A percentile compares a stretch with the other conserved stretches of the same genome.
Evolutionary conservation across 495 filamentous ascomycete genomes (phyloP).

Genomic region (Lasiosphaeris hirsuta): DNA sequence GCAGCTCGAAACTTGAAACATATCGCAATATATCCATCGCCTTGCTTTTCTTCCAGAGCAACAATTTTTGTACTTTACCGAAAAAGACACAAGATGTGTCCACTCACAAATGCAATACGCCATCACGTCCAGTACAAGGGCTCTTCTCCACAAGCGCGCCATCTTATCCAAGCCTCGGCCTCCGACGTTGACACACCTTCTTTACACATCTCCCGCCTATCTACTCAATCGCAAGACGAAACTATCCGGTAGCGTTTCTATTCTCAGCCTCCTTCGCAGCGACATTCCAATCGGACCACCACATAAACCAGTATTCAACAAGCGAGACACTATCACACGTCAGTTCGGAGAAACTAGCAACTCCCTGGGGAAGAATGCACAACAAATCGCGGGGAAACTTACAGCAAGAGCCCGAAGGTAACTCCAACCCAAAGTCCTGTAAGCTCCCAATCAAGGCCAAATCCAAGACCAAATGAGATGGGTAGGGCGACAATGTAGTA

Average conservation of each 20-base stretch:
- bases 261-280: slow-evolving; percentile 69
- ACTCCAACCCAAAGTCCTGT: slow-evolving; percentile 81
- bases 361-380: not conserved
- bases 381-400: slow-evolving; percentile 21
- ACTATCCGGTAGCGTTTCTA: slow-evolving; percentile 60
- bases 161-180: no score
- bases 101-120: no score
- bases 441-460: slow-evolving; percentile 68
- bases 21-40: no score
- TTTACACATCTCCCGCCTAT: no score
- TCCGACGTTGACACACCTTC: no score
- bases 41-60: no score
- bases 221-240: no score
- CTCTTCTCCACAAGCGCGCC: no score
- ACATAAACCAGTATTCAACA: slow-evolving; percentile 66
- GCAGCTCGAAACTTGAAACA: no score
- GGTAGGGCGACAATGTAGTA: slow-evolving; percentile 88
- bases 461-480: slow-evolving; percentile 71
- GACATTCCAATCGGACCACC: slow-evolving; percentile 64
- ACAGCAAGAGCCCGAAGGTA: slow-evolving; percentile 62
- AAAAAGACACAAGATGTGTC: no score
- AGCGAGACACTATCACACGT: slow-evolving; percentile 48
- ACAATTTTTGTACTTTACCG: no score
- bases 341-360: not conserved
- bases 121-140: no score